Percentiles rank a stretch among this genome's conserved stretches.
These are phyloP conservation scores for Plectosphaerella plurivora DNA, from an alignment of 2,329 filamentous ascomycete species.

Conservation along the genomic window DNA sequence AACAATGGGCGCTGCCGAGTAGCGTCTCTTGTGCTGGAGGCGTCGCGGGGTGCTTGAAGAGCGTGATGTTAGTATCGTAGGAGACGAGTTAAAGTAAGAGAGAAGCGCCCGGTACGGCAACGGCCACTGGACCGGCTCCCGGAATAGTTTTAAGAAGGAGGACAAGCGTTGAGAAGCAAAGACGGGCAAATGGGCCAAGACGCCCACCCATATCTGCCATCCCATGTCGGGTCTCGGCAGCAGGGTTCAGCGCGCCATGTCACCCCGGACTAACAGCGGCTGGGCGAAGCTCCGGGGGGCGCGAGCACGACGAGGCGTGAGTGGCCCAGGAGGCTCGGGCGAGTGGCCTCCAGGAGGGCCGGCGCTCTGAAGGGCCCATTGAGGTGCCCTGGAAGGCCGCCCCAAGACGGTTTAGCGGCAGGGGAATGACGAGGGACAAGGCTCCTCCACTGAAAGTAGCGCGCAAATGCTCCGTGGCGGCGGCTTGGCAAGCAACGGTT, in stretches of 20 bases:
- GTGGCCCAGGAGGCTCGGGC: background rate
- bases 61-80: background rate
- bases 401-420: background rate
- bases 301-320: background rate
- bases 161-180: background rate
- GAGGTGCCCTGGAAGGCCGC: slow-evolving; percentile 1
- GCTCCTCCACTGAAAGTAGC: background rate
- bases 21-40: slow-evolving; percentile 12
- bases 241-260: background rate
- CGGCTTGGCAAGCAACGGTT: background rate
- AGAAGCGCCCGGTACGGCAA: background rate
- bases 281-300: background rate
- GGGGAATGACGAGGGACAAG: background rate
- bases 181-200: background rate
- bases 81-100: background rate
- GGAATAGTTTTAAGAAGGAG: background rate
- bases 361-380: slow-evolving; percentile 2
- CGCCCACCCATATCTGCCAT: background rate
- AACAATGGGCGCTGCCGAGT: slow-evolving; percentile 10
- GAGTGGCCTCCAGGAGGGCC: background rate
- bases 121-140: background rate
- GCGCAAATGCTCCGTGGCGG: slow-evolving; percentile 2
- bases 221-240: background rate
- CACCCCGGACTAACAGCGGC: slow-evolving; percentile 1
- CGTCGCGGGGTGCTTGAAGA: slow-evolving; percentile 6